Conservation (phyloP, 2,329 filamentous ascomycete species). For the Fusarium sp. region DNA sequence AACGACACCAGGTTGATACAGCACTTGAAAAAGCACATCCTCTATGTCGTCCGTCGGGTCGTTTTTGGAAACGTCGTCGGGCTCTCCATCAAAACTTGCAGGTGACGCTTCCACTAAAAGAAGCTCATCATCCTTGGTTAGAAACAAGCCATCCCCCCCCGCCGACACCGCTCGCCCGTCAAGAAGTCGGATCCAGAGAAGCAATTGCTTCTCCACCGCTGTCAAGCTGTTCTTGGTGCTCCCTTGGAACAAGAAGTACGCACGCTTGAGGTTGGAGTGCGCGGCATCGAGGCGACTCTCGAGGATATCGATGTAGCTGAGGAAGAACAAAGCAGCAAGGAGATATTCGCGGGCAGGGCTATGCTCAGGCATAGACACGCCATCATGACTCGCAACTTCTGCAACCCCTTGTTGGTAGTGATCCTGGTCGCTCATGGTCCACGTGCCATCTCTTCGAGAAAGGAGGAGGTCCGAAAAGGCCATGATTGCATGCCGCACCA, state of each 20-base stretch:
- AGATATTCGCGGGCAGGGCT: conserved; percentile 52
- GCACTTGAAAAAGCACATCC: conserved; percentile 62
- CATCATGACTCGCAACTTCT: conserved; percentile 46
- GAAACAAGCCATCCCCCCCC: conserved; percentile 63
- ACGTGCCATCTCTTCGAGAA: conserved; percentile 48
- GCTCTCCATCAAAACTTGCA: conserved; percentile 49
- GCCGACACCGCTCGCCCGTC: conserved; percentile 65
- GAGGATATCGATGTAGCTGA: conserved; percentile 62
- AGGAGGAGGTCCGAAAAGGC: conserved; percentile 60
- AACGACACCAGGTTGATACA: conserved; percentile 64
- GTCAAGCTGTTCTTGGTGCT: conserved; percentile 51
- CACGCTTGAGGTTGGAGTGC: conserved; percentile 59
- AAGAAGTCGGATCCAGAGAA: conserved; percentile 64
- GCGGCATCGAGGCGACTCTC: conserved; percentile 55
- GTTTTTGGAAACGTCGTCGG: conserved; percentile 35
- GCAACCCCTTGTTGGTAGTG: conserved; percentile 51
- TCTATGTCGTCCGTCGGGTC: conserved; percentile 52
- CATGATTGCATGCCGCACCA: conserved; percentile 59
- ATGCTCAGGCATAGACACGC: conserved; percentile 40
- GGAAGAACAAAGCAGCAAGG: conserved; percentile 61
- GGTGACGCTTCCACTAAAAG: conserved; percentile 56
- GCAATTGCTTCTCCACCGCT: conserved; percentile 56
- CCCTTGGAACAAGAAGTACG: conserved; percentile 57
- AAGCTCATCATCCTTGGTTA: conserved; percentile 58
- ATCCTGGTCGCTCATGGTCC: conserved; percentile 47